Evolutionary conservation across 441 rosid species (phyloP).

Genomic region (Gossypium gossypioides): DNA sequence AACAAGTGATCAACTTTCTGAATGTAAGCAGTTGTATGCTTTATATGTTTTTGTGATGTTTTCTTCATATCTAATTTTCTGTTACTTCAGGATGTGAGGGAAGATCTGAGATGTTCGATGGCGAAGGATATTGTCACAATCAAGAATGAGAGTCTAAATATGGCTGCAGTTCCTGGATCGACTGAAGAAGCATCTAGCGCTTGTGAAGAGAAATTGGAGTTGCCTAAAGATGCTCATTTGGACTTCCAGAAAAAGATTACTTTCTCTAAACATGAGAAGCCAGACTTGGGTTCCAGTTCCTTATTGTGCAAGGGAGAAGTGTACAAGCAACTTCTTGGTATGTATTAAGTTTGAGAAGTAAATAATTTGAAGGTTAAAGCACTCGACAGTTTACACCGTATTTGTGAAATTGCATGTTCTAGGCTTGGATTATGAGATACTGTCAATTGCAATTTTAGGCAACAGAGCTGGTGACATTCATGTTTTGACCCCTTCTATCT

Average conservation of each 20-base stretch:
- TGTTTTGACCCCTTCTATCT: background rate
- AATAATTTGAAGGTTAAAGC: background rate
- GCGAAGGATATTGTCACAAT: slow-evolving; percentile 72
- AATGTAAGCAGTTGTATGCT: slow-evolving; percentile 42
- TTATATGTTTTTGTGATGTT: slow-evolving; percentile 5
- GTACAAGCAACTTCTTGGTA: slow-evolving; percentile 65
- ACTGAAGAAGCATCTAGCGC: slow-evolving; percentile 19
- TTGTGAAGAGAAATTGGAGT: slow-evolving; percentile 24
- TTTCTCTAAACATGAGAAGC: slow-evolving; percentile 57
- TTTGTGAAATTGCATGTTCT: background rate
- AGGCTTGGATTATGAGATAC: background rate
- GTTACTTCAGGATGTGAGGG: slow-evolving; percentile 68
- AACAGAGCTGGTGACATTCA: background rate
- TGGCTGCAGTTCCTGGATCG: slow-evolving; percentile 29
- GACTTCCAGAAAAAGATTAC: slow-evolving; percentile 85
- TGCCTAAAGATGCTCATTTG: slow-evolving; percentile 27
- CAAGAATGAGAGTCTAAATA: slow-evolving; percentile 65
- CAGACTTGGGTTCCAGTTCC: slow-evolving; percentile 35
- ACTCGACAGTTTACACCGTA: background rate
- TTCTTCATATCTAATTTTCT: slow-evolving; percentile 22
- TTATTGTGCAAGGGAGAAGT: slow-evolving; percentile 35
- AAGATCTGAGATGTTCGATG: slow-evolving; percentile 86
- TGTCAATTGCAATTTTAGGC: background rate
- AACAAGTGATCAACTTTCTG: slow-evolving; percentile 69
- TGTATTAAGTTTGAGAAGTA: slow-evolving; percentile 9